phyloP scores from a whole-genome alignment of 2,329 filamentous ascomycete genomes.

The Claviceps africana region DNA sequence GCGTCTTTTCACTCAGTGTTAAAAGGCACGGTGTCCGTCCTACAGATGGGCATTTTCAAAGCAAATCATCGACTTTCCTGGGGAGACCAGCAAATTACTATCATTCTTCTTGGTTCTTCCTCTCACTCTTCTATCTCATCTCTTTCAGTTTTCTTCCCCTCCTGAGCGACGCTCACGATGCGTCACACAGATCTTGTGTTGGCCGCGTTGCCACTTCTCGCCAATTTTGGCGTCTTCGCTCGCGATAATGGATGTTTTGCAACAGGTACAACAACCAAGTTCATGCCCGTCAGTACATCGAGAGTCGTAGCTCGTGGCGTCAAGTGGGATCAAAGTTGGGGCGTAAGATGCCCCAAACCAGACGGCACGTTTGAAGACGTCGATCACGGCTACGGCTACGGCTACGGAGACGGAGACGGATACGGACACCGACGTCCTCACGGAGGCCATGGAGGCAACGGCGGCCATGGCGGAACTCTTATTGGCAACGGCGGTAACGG shows the following conservation, averaged over 20 bases:
- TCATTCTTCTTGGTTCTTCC: not conserved
- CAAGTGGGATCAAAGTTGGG: not conserved
- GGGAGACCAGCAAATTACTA: not conserved
- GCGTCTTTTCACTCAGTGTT: not conserved
- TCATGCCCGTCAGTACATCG: conserved; percentile 2
- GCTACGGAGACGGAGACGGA: not conserved
- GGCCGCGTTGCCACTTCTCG: conserved; percentile 2
- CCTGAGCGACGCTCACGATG: not conserved
- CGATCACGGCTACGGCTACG: too few relatives aligned
- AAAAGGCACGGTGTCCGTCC: not conserved
- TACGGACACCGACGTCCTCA: not conserved
- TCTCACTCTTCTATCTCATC: not conserved
- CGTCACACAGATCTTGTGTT: not conserved
- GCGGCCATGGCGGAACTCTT: not conserved
- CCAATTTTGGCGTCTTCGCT: not conserved
- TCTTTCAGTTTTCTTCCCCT: not conserved
- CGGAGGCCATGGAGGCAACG: not conserved
- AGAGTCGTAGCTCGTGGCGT: not conserved
- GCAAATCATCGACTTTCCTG: not conserved
- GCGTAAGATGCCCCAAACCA: not conserved
- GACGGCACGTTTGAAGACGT: not conserved
- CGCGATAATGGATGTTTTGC: not conserved
- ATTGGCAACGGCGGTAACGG: not conserved
- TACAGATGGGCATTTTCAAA: not conserved
- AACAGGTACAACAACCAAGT: not conserved